phyloP scores from a whole-genome alignment of 768 basidiomycete species.

The Pleurotus sapidus region DNA sequence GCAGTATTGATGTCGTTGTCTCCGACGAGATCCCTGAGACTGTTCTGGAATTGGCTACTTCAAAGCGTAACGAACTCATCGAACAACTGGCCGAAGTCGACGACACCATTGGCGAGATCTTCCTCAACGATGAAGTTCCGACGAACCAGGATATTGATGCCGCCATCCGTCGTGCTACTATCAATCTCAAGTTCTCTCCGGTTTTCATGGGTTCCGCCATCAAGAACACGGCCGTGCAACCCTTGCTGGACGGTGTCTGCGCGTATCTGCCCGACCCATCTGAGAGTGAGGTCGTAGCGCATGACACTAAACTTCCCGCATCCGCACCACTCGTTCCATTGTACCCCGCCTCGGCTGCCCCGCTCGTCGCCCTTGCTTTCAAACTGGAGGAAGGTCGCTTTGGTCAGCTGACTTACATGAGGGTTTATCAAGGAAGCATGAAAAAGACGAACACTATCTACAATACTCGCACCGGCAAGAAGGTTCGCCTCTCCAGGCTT shows the following conservation, averaged over 20 bases:
- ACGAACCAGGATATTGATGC: slow-evolving; percentile 68
- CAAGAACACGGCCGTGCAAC: slow-evolving; percentile 95
- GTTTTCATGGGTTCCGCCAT: slow-evolving; percentile 97
- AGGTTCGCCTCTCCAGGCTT: slow-evolving; percentile 92
- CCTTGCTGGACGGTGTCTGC: slow-evolving; percentile 92
- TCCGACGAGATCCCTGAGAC: slow-evolving; percentile 85
- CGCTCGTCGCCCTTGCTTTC: slow-evolving; percentile 93
- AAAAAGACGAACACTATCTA: slow-evolving; percentile 83
- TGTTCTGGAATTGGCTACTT: slow-evolving; percentile 68
- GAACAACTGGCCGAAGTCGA: slow-evolving; percentile 97
- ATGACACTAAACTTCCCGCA: slow-evolving; percentile 71
- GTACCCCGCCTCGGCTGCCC: slow-evolving; percentile 78
- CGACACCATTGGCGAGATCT: slow-evolving; percentile 89
- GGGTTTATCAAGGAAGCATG: slow-evolving; percentile 94
- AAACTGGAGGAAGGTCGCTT: slow-evolving; percentile 97
- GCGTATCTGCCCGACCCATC: slow-evolving; percentile 90
- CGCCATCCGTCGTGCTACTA: slow-evolving; percentile 88
- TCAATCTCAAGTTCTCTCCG: slow-evolving; percentile 87
- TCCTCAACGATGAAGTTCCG: slow-evolving; percentile 82
- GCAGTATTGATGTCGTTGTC: slow-evolving; percentile 73
- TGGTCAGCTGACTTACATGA: slow-evolving; percentile 97
- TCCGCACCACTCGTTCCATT: slow-evolving; percentile 71
- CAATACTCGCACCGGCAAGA: slow-evolving; percentile 94
- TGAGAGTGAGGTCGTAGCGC: slow-evolving; percentile 75
- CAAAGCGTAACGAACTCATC: slow-evolving; percentile 88